Conservation (phyloP, 2,329 filamentous ascomycete genomes). For the Xylariaceae sp. region DNA sequence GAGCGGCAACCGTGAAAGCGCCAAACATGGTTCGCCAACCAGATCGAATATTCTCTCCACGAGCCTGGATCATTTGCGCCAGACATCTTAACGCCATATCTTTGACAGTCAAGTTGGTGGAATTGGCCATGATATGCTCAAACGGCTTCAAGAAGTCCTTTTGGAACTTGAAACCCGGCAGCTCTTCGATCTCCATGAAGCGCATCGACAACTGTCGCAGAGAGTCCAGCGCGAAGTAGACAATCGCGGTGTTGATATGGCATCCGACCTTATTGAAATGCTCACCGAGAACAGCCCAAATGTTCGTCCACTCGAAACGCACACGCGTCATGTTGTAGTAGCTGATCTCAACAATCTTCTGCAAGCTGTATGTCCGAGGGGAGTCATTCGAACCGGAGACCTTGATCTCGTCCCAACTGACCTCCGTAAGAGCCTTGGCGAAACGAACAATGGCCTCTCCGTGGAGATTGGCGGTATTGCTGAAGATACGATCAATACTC, state of each 20-base stretch:
- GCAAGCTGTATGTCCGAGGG: constrained; percentile 91
- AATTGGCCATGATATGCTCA: constrained; percentile 94
- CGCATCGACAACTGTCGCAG: constrained; percentile 94
- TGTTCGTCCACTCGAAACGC: constrained; percentile 95
- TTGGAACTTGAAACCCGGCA: constrained; percentile 98
- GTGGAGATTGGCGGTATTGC: constrained; percentile 86
- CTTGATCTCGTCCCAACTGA: constrained; percentile 98
- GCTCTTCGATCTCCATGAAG: constrained; percentile 96
- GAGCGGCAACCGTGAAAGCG: constrained; percentile 91
- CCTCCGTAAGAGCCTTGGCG: constrained; percentile 83
- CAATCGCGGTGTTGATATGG: constrained; percentile 91
- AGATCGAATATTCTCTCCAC: constrained; percentile 92
- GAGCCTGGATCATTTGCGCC: constrained; percentile 98
- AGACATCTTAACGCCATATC: constrained; percentile 95
- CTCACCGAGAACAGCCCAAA: constrained; percentile 95
- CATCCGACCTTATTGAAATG: constrained; percentile 98
- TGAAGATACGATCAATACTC: constrained; percentile 92
- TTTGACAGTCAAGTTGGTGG: constrained; percentile 85
- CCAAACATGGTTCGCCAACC: constrained; percentile 99
- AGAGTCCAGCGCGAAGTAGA: constrained; percentile 96
- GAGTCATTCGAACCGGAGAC: constrained; percentile 94
- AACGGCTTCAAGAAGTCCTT: constrained; percentile 99
- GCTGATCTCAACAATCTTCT: constrained; percentile 97
- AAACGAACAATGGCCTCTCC: constrained; percentile 96
- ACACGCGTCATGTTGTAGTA: constrained; percentile 99